Percentiles rank a stretch among this genome's conserved stretches.
Evolutionary conservation across 306 rosid genomes (phyloP).

Genomic region (Dryas octopetala): DNA sequence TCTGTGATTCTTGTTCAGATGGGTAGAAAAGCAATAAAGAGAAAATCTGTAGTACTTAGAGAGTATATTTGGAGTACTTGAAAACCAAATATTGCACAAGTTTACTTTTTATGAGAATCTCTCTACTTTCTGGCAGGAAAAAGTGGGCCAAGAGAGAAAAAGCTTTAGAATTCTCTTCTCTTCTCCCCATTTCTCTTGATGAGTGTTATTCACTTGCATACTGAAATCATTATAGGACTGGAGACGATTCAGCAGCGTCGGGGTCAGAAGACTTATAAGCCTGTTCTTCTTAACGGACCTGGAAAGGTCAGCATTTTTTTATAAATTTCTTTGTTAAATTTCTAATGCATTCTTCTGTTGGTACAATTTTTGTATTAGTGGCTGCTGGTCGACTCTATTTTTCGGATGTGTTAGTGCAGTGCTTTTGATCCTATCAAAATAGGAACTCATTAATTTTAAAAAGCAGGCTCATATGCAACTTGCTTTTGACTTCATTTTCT

Average conservation of each 20-base stretch:
- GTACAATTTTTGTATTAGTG: background rate
- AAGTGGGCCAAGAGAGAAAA: background rate
- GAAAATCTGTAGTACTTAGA: too few species aligned
- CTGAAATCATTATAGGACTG: conserved; percentile 48
- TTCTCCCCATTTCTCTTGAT: background rate
- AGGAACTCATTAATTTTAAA: background rate
- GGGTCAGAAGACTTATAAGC: conserved; percentile 73
- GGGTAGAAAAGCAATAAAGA: too few species aligned
- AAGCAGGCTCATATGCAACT: background rate
- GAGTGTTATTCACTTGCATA: conserved; percentile 1
- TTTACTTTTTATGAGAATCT: background rate
- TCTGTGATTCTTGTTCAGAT: background rate
- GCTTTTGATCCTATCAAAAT: background rate
- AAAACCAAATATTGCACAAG: background rate
- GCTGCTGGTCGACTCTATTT: too few species aligned
- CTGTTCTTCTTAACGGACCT: conserved; percentile 81
- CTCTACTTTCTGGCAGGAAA: background rate
- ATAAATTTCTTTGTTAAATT: conserved; percentile 12
- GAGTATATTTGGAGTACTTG: background rate
- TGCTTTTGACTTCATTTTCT: background rate
- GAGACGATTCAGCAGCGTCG: conserved; percentile 87
- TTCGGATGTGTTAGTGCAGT: background rate
- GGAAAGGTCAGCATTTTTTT: conserved; percentile 63
- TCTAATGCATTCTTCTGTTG: background rate
- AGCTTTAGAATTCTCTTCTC: background rate